A percentile compares a stretch with the other conserved stretches of the same genome.
These are phyloP conservation scores for Paulownia fortunei DNA, from an alignment of 257 asterid genomes.

Conservation along the genomic window DNA sequence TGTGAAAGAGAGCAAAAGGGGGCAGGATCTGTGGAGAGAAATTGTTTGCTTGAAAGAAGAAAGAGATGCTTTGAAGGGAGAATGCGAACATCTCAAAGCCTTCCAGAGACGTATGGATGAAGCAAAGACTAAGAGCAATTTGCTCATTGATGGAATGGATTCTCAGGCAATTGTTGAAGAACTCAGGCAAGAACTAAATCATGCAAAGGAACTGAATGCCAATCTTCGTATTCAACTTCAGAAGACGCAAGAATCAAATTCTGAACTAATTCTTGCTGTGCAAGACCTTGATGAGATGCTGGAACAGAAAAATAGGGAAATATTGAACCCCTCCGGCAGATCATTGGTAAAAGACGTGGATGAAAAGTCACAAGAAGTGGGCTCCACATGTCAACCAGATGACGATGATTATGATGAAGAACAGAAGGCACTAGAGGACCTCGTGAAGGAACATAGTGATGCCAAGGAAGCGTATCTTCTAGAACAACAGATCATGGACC, in stretches of 20 bases:
- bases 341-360: constrained; percentile 19
- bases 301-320: constrained; percentile 68
- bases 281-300: constrained; percentile 85
- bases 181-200: constrained; percentile 76
- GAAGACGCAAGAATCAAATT: constrained; percentile 89
- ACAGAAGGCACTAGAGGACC: constrained; percentile 78
- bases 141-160: constrained; percentile 59
- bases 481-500: constrained; percentile 73
- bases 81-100: constrained; percentile 57
- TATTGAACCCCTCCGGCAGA: constrained; percentile 31
- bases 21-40: constrained; percentile 66
- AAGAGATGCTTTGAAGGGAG: constrained; percentile 65
- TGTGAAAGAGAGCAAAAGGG: constrained; percentile 78
- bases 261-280: constrained; percentile 92
- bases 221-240: constrained; percentile 83
- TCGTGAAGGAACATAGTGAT: constrained; percentile 70
- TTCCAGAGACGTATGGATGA: constrained; percentile 43
- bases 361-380: constrained; percentile 31
- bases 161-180: constrained; percentile 64
- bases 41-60: constrained; percentile 67
- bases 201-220: constrained; percentile 67
- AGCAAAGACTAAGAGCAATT: constrained; percentile 39
- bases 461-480: constrained; percentile 53
- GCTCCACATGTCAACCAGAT: constrained; percentile 33
- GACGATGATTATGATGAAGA: constrained; percentile 67